Conservation (phyloP, 495 filamentous ascomycete genomes). For the Lepraria neglecta region DNA sequence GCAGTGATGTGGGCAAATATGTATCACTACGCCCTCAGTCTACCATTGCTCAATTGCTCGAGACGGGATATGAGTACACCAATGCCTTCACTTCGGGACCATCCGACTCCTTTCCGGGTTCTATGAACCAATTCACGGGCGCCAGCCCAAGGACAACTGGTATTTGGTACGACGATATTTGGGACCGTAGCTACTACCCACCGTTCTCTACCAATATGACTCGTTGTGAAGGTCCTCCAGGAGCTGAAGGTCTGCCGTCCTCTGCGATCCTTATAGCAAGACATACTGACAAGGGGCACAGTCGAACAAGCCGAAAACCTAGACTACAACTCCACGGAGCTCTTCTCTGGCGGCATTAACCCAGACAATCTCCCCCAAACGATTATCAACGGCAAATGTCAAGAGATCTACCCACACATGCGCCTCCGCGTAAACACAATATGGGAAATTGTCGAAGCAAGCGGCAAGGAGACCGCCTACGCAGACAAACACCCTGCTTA, state of each 20-base stretch:
- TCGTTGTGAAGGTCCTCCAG: constrained; percentile 31
- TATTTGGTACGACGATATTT: constrained; percentile 38
- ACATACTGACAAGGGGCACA: constrained; percentile 15
- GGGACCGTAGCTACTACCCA: constrained; percentile 30
- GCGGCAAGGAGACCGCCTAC: constrained; percentile 34
- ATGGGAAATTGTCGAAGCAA: constrained; percentile 32
- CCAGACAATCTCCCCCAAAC: constrained; percentile 32
- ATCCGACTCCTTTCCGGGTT: constrained; percentile 36
- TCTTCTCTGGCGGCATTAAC: constrained; percentile 35
- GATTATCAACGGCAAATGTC: constrained; percentile 29
- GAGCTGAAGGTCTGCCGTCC: constrained; percentile 28
- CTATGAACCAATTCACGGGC: constrained; percentile 30
- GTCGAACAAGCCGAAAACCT: constrained; percentile 30
- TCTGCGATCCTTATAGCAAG: neutral
- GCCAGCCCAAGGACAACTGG: constrained; percentile 33
- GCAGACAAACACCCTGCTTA: constrained; percentile 39
- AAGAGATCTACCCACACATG: constrained; percentile 32
- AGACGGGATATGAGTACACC: constrained; percentile 32
- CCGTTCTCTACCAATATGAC: constrained; percentile 20
- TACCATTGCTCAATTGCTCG: constrained; percentile 28
- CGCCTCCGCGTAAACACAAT: constrained; percentile 37
- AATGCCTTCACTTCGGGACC: constrained; percentile 31
- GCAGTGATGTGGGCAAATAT: constrained; percentile 31
- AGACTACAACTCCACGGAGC: constrained; percentile 29
- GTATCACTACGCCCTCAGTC: constrained; percentile 28